These are phyloP conservation scores for Fusarium solani-melongenae DNA, from an alignment of 2,329 filamentous ascomycete genomes.

Conservation along the genomic window DNA sequence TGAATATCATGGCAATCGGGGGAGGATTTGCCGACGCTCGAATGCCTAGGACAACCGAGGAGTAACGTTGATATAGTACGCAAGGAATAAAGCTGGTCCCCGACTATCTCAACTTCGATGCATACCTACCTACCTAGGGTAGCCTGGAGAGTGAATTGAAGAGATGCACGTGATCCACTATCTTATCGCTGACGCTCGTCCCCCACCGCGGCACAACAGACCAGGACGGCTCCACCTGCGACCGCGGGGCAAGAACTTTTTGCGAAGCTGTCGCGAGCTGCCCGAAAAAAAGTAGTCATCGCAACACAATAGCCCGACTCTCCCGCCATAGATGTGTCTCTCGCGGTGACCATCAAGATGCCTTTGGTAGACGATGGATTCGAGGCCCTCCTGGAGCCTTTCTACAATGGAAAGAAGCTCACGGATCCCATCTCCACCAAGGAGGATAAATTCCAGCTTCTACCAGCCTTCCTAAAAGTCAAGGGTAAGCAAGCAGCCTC, in stretches of 20 bases:
- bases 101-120: neutral
- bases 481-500: slow-evolving; percentile 68
- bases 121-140: neutral
- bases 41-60: neutral
- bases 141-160: neutral
- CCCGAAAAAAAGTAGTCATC: slow-evolving; percentile 37
- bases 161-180: slow-evolving; percentile 34
- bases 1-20: neutral
- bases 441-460: slow-evolving; percentile 94
- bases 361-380: slow-evolving; percentile 70
- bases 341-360: slow-evolving; percentile 57
- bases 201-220: slow-evolving; percentile 42
- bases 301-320: slow-evolving; percentile 21
- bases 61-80: neutral
- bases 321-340: slow-evolving; percentile 45
- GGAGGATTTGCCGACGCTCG: neutral
- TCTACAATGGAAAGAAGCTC: slow-evolving; percentile 75
- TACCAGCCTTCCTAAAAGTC: slow-evolving; percentile 97
- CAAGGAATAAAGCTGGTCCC: neutral
- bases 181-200: slow-evolving; percentile 39
- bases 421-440: slow-evolving; percentile 72
- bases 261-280: slow-evolving; percentile 45
- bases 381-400: slow-evolving; percentile 73
- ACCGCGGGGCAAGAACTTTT: slow-evolving; percentile 48
- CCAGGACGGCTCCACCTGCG: slow-evolving; percentile 38